These are phyloP conservation scores for Rutstroemia sp. DNA, from an alignment of 2,329 filamentous ascomycete species.

Conservation along the genomic window DNA sequence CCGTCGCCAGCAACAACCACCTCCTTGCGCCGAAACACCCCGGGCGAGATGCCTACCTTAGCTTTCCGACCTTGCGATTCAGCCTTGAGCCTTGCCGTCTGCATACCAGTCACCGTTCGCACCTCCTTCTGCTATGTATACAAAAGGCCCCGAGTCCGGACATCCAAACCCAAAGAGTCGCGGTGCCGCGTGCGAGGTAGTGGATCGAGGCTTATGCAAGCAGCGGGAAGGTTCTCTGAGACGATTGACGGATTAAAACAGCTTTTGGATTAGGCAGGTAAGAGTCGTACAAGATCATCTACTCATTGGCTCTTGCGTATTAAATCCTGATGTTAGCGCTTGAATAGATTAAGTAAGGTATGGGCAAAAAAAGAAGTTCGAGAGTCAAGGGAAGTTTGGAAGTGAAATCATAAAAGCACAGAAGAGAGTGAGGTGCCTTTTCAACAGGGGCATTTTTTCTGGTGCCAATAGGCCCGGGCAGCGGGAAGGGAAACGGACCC, in stretches of 20 bases:
- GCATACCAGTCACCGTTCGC: conserved; percentile 31
- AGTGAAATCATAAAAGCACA: not conserved
- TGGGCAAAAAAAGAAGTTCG: not conserved
- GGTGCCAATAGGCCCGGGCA: conserved; percentile 1
- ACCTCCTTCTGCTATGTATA: conserved; percentile 26
- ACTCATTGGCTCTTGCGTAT: conserved; percentile 7
- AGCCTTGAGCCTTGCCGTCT: conserved; percentile 47
- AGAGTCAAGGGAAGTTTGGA: conserved; percentile 3
- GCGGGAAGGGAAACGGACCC: not conserved
- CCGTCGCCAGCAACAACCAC: conserved; percentile 17
- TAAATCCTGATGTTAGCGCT: conserved; percentile 5
- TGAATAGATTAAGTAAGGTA: conserved; percentile 5
- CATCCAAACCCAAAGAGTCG: conserved; percentile 8
- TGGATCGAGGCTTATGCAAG: not conserved
- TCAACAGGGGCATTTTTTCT: conserved; percentile 10
- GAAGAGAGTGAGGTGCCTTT: not conserved
- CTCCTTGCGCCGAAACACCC: conserved; percentile 8
- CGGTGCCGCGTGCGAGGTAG: not conserved
- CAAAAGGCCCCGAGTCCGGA: conserved; percentile 15
- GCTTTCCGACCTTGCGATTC: conserved; percentile 54
- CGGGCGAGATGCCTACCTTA: conserved; percentile 38
- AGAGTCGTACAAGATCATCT: conserved; percentile 1
- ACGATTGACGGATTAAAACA: not conserved
- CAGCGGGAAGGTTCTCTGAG: not conserved
- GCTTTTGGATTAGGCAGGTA: not conserved